Evolutionary conservation across 2,329 filamentous ascomycete species (phyloP), one percentile per base, ranked within the genome.

Genomic region (Cladorrhinum sp.): DNA sequence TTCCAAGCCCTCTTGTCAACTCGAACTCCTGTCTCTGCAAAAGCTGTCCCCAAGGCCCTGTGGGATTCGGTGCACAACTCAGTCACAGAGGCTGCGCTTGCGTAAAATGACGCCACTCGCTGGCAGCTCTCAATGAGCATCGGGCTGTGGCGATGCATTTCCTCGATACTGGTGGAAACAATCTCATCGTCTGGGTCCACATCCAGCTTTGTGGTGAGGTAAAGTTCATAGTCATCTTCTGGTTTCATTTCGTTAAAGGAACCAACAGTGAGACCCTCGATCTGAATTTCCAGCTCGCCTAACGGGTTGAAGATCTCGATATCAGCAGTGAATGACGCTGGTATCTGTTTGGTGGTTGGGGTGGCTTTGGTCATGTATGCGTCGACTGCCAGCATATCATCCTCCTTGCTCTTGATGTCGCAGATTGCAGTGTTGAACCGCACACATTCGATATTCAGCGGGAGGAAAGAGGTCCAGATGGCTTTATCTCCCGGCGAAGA

Each of bases 391-490:
- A 73, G 62, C 1, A 49, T 55, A 2, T 70, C 61, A 2, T 66
- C 33, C 3, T 57, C 57, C 4, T 33, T 55, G 21, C 42, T 56
- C 2, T 57, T 30, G 30, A 26, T 56, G 28, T 69, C 62, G 50
- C 71, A 70, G 4, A 62, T 63, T 3, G 71, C 71, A 33, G 76
- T 54, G 62, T 75, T 78, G 68, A 79, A 78, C 2, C 69, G 67
- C 1, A 79, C 62, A 14, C 59, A 67, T 8, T 70, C 66, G 7
- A 79, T 76, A 2, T 57, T 62, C 4, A 71, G 66, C 0, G 77
- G 77, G 0, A 79, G 68, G 60, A 79, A 79, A 0, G 74, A 70
- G 1, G 75, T 76, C 77, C 77, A 79, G 0, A 79, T 69, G 0
- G 76, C 71, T 12, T 67, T 70, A 46, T 79, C 77, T 10, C 75